Evolutionary conservation across 1,284 basidiomycete genomes (phyloP).

Genomic region (Ceratobasidium papillatum): DNA sequence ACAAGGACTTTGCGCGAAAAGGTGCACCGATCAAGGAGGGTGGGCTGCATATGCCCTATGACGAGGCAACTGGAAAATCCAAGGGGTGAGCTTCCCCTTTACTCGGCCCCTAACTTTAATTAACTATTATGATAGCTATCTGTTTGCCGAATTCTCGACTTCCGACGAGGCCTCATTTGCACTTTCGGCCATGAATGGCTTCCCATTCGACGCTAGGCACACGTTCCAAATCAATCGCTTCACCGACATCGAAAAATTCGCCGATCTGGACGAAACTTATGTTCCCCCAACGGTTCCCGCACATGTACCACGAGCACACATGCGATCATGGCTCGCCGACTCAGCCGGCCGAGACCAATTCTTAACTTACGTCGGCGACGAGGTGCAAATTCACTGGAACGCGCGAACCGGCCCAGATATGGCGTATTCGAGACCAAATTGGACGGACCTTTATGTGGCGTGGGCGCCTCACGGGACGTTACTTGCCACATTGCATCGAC

Average conservation of each 20-base stretch:
- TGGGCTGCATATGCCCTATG: slow-evolving; percentile 86
- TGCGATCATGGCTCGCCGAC: slow-evolving; percentile 93
- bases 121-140: slow-evolving; percentile 63
- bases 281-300: slow-evolving; percentile 81
- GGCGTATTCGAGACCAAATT: slow-evolving; percentile 64
- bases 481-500: slow-evolving; percentile 92
- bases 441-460: slow-evolving; percentile 97
- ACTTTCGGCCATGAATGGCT: slow-evolving; percentile 81
- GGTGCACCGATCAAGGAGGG: slow-evolving; percentile 80
- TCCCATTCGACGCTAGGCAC: slow-evolving; percentile 93
- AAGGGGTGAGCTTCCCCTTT: slow-evolving; percentile 72
- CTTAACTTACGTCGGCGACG: slow-evolving; percentile 91
- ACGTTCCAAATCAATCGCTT: slow-evolving; percentile 92
- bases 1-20: slow-evolving; percentile 82
- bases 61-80: slow-evolving; percentile 78
- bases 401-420: slow-evolving; percentile 87
- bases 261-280: slow-evolving; percentile 84
- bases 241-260: slow-evolving; percentile 89
- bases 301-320: slow-evolving; percentile 83
- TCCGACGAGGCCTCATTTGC: slow-evolving; percentile 85
- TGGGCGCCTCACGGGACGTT: slow-evolving; percentile 98
- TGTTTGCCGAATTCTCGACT: slow-evolving; percentile 89
- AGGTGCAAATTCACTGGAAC: slow-evolving; percentile 94
- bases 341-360: slow-evolving; percentile 94
- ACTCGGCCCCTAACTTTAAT: background rate